Percentiles rank a stretch among this genome's conserved stretches.
phyloP scores from a whole-genome alignment of 2,329 filamentous ascomycete species.

The Intubia oerlemansii region DNA sequence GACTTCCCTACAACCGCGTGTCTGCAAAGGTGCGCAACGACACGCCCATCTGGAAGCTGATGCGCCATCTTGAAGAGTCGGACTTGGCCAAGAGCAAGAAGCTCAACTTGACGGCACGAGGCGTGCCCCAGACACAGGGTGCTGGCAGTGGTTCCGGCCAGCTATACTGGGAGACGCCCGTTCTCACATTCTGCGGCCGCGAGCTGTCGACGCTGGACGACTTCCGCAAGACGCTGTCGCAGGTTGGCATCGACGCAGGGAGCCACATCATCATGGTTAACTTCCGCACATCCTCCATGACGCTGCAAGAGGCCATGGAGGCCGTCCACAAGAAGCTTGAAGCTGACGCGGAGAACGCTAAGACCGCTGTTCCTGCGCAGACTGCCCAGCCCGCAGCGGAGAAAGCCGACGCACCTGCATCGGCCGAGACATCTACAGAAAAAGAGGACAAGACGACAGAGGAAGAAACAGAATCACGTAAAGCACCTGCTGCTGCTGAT shows the following conservation, averaged over 20 bases:
- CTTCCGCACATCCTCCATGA: conserved; percentile 56
- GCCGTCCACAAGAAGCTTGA: conserved; percentile 34
- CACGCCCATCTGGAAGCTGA: conserved; percentile 69
- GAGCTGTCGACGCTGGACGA: conserved; percentile 59
- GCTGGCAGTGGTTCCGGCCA: conserved; percentile 40
- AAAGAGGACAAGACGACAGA: neutral
- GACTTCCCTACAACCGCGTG: conserved; percentile 43
- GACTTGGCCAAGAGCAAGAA: conserved; percentile 34
- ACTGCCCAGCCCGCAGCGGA: conserved; percentile 3
- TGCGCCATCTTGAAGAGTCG: conserved; percentile 75
- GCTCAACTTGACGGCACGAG: conserved; percentile 70
- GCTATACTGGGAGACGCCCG: conserved; percentile 72
- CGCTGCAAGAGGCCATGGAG: conserved; percentile 66
- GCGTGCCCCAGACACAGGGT: conserved; percentile 36
- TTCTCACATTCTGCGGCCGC: conserved; percentile 63
- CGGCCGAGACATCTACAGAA: neutral
- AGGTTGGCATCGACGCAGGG: conserved; percentile 72
- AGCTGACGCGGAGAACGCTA: conserved; percentile 8
- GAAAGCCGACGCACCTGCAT: neutral
- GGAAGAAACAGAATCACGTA: neutral
- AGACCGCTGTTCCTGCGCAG: too few relatives aligned
- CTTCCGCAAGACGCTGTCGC: conserved; percentile 71
- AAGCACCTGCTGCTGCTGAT: neutral
- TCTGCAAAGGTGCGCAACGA: conserved; percentile 76
- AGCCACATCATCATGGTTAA: conserved; percentile 57